phyloP scores from a whole-genome alignment of 2,329 filamentous ascomycete genomes.

The Colletotrichum viniferum region DNA sequence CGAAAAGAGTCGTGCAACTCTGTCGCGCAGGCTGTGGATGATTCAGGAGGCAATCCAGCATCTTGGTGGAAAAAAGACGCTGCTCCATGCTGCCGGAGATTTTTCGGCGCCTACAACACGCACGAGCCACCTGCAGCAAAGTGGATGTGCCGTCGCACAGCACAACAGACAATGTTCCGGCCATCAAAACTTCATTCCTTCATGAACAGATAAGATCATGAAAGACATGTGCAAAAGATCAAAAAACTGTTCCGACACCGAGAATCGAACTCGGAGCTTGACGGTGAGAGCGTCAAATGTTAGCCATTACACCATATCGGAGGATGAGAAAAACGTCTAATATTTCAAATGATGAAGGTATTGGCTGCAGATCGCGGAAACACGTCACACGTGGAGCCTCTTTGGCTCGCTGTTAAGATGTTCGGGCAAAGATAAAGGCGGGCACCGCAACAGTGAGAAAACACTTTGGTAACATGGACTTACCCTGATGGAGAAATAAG shows the following conservation, averaged over 20 bases:
- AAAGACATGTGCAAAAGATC: rapidly evolving
- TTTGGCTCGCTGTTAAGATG: background rate
- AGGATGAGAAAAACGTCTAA: rapidly evolving
- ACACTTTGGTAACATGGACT: background rate
- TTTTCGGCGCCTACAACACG: background rate
- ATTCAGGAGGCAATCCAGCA: background rate
- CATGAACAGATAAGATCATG: background rate
- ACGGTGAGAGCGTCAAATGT: conserved; percentile 11
- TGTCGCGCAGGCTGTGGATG: background rate
- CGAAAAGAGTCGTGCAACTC: background rate
- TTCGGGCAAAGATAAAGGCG: too few relatives aligned
- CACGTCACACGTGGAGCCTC: background rate
- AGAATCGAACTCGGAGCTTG: conserved; percentile 1
- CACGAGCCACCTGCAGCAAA: background rate
- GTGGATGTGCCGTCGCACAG: background rate
- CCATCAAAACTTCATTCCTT: background rate
- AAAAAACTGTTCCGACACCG: background rate
- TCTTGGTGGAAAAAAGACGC: background rate
- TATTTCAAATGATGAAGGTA: background rate
- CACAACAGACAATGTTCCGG: background rate
- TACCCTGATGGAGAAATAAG: background rate
- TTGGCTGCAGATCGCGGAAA: background rate
- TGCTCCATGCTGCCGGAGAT: background rate
- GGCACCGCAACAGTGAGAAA: background rate
- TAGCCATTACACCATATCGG: background rate